These are phyloP conservation scores for Crucihimalaya himalaica DNA, from an alignment of 345 rosid species.

Conservation along the genomic window DNA sequence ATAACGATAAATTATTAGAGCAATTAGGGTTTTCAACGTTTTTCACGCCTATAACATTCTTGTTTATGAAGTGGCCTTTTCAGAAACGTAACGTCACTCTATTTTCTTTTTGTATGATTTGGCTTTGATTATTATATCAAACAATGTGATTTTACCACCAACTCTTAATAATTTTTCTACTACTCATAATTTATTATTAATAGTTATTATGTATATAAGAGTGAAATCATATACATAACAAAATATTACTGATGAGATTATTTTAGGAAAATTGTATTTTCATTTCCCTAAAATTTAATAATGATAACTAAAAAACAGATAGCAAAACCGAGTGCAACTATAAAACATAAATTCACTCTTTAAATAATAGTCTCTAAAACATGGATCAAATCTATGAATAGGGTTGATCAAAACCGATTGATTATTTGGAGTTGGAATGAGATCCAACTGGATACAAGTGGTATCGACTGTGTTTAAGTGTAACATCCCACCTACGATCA, in stretches of 20 bases:
- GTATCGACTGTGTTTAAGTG: too few species aligned
- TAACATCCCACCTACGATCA: too few species aligned
- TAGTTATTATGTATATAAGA: background rate
- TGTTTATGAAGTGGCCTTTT: background rate
- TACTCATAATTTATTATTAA: background rate
- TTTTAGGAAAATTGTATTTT: background rate
- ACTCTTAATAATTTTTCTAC: background rate
- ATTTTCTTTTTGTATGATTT: background rate
- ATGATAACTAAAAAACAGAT: background rate
- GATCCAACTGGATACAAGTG: too few species aligned
- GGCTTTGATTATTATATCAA: background rate
- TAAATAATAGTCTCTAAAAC: too few species aligned
- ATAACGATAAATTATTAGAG: background rate
- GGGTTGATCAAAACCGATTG: too few species aligned
- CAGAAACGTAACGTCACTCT: background rate
- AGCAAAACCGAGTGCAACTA: background rate
- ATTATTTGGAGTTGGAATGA: too few species aligned
- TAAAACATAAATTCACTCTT: background rate
- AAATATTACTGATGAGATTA: background rate
- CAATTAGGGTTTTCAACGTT: background rate
- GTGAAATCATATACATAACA: background rate
- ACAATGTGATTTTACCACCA: background rate
- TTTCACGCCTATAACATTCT: background rate
- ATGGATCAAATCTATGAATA: too few species aligned
- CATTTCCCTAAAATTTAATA: background rate